Conservation (phyloP, 2,329 filamentous ascomycete genomes). For the Trichophyton equinum region DNA sequence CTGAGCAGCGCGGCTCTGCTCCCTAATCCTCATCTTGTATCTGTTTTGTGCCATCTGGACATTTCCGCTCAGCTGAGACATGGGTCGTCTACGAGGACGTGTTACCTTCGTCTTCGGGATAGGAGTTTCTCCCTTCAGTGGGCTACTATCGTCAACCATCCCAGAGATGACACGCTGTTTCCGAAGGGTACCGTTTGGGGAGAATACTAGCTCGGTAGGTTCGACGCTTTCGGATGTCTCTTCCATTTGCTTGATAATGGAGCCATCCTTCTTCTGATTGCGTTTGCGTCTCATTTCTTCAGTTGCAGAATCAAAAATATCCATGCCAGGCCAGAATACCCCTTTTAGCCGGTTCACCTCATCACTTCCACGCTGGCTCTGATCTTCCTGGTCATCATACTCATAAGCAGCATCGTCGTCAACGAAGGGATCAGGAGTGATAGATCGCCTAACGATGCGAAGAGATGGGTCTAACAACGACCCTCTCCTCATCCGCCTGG, state of each 20-base stretch:
- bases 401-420: constrained; percentile 15
- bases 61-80: constrained; percentile 25
- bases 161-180: constrained; percentile 37
- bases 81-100: constrained; percentile 19
- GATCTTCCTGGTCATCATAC: constrained; percentile 14
- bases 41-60: constrained; percentile 18
- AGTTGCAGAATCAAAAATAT: constrained; percentile 40
- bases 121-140: constrained; percentile 34
- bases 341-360: constrained; percentile 36
- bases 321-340: constrained; percentile 40
- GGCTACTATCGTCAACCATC: constrained; percentile 36
- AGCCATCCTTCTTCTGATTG: constrained; percentile 41
- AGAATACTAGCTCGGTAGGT: constrained; percentile 37
- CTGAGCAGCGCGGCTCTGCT: constrained; percentile 7
- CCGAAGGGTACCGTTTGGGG: constrained; percentile 31
- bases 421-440: constrained; percentile 14
- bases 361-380: constrained; percentile 17
- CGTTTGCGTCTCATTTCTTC: constrained; percentile 37
- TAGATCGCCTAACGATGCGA: background rate
- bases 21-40: constrained; percentile 16
- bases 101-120: constrained; percentile 26
- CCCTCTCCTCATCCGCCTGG: constrained; percentile 2
- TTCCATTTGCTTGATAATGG: constrained; percentile 36
- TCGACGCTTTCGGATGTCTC: constrained; percentile 33
- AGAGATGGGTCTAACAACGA: background rate